These are phyloP conservation scores for Fonsecaea monophora DNA, from an alignment of 2,329 filamentous ascomycete species.

Conservation along the genomic window DNA sequence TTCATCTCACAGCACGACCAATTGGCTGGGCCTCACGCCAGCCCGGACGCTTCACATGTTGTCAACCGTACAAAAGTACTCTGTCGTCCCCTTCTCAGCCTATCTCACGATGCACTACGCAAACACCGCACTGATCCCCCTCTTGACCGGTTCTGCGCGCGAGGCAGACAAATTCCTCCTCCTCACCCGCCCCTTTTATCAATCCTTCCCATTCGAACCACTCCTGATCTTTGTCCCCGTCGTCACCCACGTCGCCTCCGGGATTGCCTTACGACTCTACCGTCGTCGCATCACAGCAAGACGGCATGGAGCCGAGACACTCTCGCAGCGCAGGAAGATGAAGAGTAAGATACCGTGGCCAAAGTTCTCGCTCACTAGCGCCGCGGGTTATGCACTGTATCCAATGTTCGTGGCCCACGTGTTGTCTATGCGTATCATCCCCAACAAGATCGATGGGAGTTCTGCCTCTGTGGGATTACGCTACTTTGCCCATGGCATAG, in stretches of 20 bases:
- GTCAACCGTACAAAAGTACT: slow-evolving; percentile 81
- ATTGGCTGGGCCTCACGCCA: slow-evolving; percentile 49
- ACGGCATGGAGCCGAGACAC: slow-evolving; percentile 75
- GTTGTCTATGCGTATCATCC: slow-evolving; percentile 76
- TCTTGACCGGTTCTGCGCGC: slow-evolving; percentile 73
- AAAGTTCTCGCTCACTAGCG: slow-evolving; percentile 69
- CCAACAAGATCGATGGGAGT: slow-evolving; percentile 78
- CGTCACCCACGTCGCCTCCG: slow-evolving; percentile 75
- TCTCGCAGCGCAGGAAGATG: slow-evolving; percentile 52
- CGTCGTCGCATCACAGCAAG: slow-evolving; percentile 73
- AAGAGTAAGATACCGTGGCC: slow-evolving; percentile 66
- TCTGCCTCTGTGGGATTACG: slow-evolving; percentile 83
- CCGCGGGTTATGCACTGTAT: slow-evolving; percentile 73
- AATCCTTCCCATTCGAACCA: slow-evolving; percentile 80
- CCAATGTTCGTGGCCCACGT: slow-evolving; percentile 74
- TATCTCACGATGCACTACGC: slow-evolving; percentile 79
- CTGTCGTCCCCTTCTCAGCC: slow-evolving; percentile 80
- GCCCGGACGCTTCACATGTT: slow-evolving; percentile 48
- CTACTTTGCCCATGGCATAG: slow-evolving; percentile 86
- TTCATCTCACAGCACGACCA: slow-evolving; percentile 42
- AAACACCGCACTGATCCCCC: slow-evolving; percentile 82
- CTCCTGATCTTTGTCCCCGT: slow-evolving; percentile 78
- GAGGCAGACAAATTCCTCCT: slow-evolving; percentile 85
- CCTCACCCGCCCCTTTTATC: slow-evolving; percentile 90
- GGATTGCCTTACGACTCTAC: slow-evolving; percentile 76